Conservation (phyloP, 2,329 filamentous ascomycete genomes). For the Cordyceps javanica region DNA sequence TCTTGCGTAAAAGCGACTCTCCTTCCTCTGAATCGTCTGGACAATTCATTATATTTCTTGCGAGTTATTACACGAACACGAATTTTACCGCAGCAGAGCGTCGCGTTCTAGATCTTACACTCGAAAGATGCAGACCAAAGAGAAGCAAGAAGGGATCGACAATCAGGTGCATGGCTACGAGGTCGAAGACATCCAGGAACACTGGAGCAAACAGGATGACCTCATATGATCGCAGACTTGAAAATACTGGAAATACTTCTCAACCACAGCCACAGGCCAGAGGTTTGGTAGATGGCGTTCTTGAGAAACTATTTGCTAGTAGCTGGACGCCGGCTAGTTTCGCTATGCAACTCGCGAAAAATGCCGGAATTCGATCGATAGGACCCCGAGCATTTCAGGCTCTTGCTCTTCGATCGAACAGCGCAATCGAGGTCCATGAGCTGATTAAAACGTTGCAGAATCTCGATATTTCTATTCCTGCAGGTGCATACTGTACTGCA, state of each 20-base stretch:
- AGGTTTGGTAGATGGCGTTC: slow-evolving; percentile 6
- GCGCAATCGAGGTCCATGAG: slow-evolving; percentile 47
- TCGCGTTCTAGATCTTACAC: not conserved
- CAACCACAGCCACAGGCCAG: slow-evolving; percentile 10
- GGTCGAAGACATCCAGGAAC: not conserved
- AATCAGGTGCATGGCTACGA: not conserved
- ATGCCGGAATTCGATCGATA: slow-evolving; percentile 65
- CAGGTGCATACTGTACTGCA: slow-evolving; percentile 59
- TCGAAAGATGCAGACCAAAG: not conserved
- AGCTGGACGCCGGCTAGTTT: slow-evolving; percentile 65
- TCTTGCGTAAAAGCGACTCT: slow-evolving; percentile 35
- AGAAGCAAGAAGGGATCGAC: not conserved
- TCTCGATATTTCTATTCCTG: slow-evolving; percentile 55
- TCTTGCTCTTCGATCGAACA: slow-evolving; percentile 60
- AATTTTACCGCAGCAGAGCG: slow-evolving; percentile 33
- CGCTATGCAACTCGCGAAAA: slow-evolving; percentile 61
- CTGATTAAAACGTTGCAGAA: slow-evolving; percentile 56
- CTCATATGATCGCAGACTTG: not conserved
- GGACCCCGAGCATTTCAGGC: slow-evolving; percentile 73
- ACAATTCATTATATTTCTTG: slow-evolving; percentile 43
- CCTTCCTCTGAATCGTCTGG: slow-evolving; percentile 35
- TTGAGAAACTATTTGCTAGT: slow-evolving; percentile 63
- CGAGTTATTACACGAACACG: slow-evolving; percentile 38
- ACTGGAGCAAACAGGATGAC: not conserved
- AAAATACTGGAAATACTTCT: not conserved